phyloP scores from a whole-genome alignment of 257 asterid species.

The Buddleja alternifolia region DNA sequence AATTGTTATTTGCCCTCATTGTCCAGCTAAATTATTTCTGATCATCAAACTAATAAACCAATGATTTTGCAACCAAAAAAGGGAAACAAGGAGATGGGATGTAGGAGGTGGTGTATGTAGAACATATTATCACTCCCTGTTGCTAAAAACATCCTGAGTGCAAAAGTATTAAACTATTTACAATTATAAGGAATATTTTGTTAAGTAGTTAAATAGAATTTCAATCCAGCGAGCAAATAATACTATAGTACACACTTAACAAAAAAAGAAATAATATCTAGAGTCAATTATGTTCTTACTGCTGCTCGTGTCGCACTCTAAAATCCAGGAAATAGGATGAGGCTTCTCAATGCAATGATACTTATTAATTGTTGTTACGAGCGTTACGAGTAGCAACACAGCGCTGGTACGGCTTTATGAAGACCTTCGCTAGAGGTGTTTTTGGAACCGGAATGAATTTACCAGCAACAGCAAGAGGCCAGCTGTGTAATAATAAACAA shows the following conservation, averaged over 20 bases:
- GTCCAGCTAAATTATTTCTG: no score
- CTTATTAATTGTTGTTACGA: constrained; percentile 25
- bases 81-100: no score
- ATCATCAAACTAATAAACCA: no score
- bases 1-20: neutral
- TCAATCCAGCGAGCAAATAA: constrained; percentile 24
- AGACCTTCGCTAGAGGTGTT: constrained; percentile 80
- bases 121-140: neutral
- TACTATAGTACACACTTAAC: constrained; percentile 26
- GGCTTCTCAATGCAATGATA: neutral
- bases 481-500: constrained; percentile 49
- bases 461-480: constrained; percentile 91
- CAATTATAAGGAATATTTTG: constrained; percentile 7
- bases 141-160: constrained; percentile 26
- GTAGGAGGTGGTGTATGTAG: neutral
- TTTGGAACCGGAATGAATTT: constrained; percentile 85
- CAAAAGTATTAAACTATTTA: constrained; percentile 5
- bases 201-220: constrained; percentile 21
- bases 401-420: constrained; percentile 68
- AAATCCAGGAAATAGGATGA: constrained; percentile 23
- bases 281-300: constrained; percentile 8
- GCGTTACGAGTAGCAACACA: constrained; percentile 62
- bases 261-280: neutral
- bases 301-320: constrained; percentile 21
- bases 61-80: no score